These are phyloP conservation scores for Lactarius hengduanensis DNA, from an alignment of 768 basidiomycete genomes.

Conservation along the genomic window DNA sequence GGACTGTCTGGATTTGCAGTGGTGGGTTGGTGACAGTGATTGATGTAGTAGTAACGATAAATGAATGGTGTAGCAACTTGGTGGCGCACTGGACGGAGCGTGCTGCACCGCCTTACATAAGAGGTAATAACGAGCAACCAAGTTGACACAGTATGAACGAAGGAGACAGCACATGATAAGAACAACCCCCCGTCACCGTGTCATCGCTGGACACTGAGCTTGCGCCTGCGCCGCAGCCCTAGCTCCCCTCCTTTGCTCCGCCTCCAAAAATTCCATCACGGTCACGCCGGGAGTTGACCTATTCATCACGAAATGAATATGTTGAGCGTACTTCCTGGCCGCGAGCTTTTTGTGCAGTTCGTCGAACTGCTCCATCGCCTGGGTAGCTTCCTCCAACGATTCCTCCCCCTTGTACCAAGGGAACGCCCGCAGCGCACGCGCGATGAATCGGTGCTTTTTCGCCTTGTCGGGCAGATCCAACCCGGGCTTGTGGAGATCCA, in stretches of 20 bases:
- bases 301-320: not conserved
- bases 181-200: not conserved
- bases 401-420: constrained; percentile 8
- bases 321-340: not conserved
- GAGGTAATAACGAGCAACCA: not conserved
- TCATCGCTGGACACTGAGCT: not conserved
- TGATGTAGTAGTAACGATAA: not conserved
- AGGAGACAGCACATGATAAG: not conserved
- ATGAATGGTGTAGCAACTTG: not conserved
- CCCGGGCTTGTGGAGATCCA: constrained; percentile 7
- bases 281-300: not conserved
- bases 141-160: not conserved
- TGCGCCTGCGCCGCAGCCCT: not conserved
- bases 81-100: not conserved
- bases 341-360: not conserved
- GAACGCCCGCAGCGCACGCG: not conserved
- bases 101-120: not conserved
- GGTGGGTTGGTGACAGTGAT: not conserved
- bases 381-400: constrained; percentile 2
- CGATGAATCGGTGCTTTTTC: not conserved
- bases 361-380: not conserved
- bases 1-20: not conserved
- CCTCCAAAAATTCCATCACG: not conserved
- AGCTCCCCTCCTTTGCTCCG: not conserved
- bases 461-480: not conserved